Evolutionary conservation across 2,329 filamentous ascomycete species (phyloP).

Genomic region (Aspergillus neoniger): DNA sequence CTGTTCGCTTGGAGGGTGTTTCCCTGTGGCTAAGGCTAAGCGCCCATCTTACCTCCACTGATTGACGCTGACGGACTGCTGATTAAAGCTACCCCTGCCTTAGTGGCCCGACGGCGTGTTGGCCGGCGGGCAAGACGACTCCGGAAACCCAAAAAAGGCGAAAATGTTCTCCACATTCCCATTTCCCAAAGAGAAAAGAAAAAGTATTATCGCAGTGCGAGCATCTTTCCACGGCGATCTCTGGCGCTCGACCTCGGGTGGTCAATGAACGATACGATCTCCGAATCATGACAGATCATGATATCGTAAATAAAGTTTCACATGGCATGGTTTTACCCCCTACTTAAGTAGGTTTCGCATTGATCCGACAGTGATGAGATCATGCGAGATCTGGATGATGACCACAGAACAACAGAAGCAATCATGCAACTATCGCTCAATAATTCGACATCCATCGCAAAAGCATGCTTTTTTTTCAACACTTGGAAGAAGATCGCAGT

Average conservation of each 20-base stretch:
- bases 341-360: background rate
- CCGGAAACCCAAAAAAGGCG: conserved; percentile 22
- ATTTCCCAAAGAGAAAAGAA: background rate
- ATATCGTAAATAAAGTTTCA: background rate
- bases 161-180: background rate
- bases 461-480: background rate
- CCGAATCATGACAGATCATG: conserved; percentile 1
- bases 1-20: background rate
- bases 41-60: background rate
- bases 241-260: background rate
- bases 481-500: background rate
- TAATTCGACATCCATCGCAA: background rate
- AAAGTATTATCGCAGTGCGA: background rate
- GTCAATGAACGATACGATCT: background rate
- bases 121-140: conserved; percentile 23
- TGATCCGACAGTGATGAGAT: background rate
- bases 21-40: background rate
- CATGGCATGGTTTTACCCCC: background rate
- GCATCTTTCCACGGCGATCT: background rate
- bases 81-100: conserved; percentile 20
- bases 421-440: background rate
- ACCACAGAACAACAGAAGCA: background rate
- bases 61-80: conserved; percentile 12
- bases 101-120: conserved; percentile 17
- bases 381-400: background rate